Conservation (phyloP, 306 rosid species). For the Malus domestica region DNA sequence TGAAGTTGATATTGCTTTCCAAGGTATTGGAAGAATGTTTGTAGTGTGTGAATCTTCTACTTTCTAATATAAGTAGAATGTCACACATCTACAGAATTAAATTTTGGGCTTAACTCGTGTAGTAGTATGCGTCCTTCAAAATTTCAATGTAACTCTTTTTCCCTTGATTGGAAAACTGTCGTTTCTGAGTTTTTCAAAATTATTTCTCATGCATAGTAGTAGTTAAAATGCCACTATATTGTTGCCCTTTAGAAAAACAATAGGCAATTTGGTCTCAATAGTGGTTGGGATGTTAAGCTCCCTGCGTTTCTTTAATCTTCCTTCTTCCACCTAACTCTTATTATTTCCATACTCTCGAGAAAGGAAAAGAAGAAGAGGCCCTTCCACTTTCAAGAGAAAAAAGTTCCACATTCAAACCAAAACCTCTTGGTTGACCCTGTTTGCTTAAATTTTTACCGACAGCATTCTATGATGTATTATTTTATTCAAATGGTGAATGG, state of each 20-base stretch:
- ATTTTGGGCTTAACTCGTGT: background rate
- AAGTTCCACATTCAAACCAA: background rate
- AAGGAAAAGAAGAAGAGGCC: background rate
- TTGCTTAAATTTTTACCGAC: background rate
- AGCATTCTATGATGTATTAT: background rate
- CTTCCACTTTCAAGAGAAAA: background rate
- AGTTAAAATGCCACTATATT: background rate
- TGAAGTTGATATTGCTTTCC: background rate
- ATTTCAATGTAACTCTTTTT: background rate
- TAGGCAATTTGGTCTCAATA: background rate
- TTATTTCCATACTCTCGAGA: background rate
- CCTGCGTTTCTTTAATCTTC: background rate
- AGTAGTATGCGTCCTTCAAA: background rate
- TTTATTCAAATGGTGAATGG: background rate
- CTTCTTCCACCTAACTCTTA: background rate
- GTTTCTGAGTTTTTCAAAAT: background rate
- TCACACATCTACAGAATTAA: background rate
- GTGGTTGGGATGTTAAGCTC: background rate
- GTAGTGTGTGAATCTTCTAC: background rate
- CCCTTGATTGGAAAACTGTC: background rate
- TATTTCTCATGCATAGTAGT: background rate
- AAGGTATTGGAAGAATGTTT: background rate
- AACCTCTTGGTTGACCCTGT: background rate
- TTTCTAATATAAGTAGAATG: background rate
- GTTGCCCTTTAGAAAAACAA: background rate